Conservation (phyloP, 352 stramenopile species). For the Phytophthora podocarpi region DNA sequence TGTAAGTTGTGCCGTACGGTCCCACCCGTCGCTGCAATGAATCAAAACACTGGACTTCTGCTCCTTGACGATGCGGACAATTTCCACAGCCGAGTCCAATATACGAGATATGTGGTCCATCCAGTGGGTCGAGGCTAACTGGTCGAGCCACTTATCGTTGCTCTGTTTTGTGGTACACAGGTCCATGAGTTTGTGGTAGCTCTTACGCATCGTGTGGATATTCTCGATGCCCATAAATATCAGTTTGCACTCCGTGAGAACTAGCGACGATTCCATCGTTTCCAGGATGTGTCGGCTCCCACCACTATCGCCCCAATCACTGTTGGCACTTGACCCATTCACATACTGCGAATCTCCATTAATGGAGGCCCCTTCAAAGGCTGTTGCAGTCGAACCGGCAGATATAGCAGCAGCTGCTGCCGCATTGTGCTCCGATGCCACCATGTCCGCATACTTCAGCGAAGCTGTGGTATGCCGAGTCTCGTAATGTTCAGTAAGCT, state of each 20-base stretch:
- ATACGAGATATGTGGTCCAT: slow-evolving; percentile 82
- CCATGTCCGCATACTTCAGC: slow-evolving; percentile 71
- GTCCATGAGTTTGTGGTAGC: slow-evolving; percentile 79
- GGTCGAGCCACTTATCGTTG: slow-evolving; percentile 84
- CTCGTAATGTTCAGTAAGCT: slow-evolving; percentile 87
- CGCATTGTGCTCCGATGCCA: slow-evolving; percentile 42
- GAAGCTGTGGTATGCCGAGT: slow-evolving; percentile 63
- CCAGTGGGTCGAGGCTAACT: slow-evolving; percentile 75
- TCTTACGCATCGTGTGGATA: slow-evolving; percentile 92
- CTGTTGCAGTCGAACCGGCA: background rate
- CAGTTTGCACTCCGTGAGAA: slow-evolving; percentile 83
- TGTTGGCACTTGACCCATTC: slow-evolving; percentile 4
- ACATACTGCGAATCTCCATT: slow-evolving; percentile 22
- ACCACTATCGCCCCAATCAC: slow-evolving; percentile 18
- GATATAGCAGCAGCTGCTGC: slow-evolving; percentile 28
- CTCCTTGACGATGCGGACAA: slow-evolving; percentile 78
- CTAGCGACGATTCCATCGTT: slow-evolving; percentile 52
- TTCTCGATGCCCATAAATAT: slow-evolving; percentile 93
- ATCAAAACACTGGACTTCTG: slow-evolving; percentile 94
- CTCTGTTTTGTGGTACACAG: slow-evolving; percentile 67
- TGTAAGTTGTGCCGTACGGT: slow-evolving; percentile 92
- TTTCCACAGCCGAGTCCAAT: slow-evolving; percentile 82
- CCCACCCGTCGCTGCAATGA: slow-evolving; percentile 99
- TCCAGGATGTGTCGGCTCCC: slow-evolving; percentile 41
- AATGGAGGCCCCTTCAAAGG: slow-evolving; percentile 12